Base-by-base conservation (phyloP, 1,139 yeast genomes). In the Candida pseudoviswanathii region DNA sequence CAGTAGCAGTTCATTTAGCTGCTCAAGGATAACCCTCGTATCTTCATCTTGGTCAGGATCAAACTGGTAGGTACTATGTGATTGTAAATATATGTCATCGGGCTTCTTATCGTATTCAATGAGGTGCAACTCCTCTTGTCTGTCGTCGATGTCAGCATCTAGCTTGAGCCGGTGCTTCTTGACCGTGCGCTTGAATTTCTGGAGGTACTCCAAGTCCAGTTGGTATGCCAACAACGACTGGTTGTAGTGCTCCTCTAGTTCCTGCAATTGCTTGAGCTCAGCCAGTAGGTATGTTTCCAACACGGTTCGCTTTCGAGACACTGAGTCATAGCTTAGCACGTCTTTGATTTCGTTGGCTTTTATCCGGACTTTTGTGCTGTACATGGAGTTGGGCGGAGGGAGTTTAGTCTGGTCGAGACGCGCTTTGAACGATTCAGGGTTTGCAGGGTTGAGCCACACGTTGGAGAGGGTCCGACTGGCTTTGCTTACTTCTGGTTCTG, bases 271-370 rank as follows among this genome's bases (percentile, higher is more conserved):
- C 48, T 70, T 68, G 34, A 68, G 47, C 51, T 75, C 80, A 0
- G 80, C 80, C 71, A 66, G 72, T 11, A 75, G 58, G 53, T 70
- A 70, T 0, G 77, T 70, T 53, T 75, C 78, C 44, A 73, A 56
- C 41, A 64, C 62, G 21, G 63, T 61, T 50, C 68, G 72, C 9
- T 71, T 58, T 37, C 70, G 59, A 6, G 54, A 52, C 22, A 73
- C 60, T 25, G 58, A 64, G 52, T 75, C 79, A 41, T 62, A 63
- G 52, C 63, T 67, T 38, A 75, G 60, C 1, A 71, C 62, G 40
- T 68, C 70, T 5, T 60, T 55, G n/a, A 62, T 61, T 31, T 57
- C 61, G 41, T 54, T 56, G 7, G 50, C 40, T 29, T 60, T 55
- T 11, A 60, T 62, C 16, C 55, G 61, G 29, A 53, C 54, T 22